Base-by-base conservation (phyloP, 768 basidiomycete genomes). In the Rhizopogon vinicolor region DNA sequence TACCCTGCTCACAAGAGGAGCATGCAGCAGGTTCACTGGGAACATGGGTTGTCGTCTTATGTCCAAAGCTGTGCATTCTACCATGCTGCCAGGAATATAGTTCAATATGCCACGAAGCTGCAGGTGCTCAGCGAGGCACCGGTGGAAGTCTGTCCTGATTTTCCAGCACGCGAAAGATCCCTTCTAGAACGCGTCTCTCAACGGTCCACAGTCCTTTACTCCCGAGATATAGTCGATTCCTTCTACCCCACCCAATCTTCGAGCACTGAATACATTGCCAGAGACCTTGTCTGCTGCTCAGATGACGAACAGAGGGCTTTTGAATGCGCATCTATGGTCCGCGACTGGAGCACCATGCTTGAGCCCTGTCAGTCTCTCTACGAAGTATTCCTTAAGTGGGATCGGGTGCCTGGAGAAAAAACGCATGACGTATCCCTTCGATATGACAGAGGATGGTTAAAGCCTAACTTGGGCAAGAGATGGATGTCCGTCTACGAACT, bases 21-120 rank as follows among this genome's bases (percentile, higher is more conserved):
- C 2, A 78, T 77, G 73, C 71, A 78, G 56, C 62, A 60, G 4
- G 68, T 75, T 1, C 19, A 59, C 14, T 70, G 77, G 76, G 18
- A 33, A 19, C 0, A 1, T 33, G 45, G 45, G 12, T 45, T 67
- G 12, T 49, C 65, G 4, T 64, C 12, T 49, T 64, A 43, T 63
- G 43, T 70, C 7, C 75, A 75, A 53, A 64, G 68, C 53, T 55
- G 62, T 54, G 61, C 42, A 18, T 65, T 73, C 50, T 58, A 60
- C 28, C 28, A 54, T 22, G 52, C 60, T 10, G 61, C 59, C 8
- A 46, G 60, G n/a, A 56, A 48, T 4, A 48, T 48, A 33, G 18
- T 48, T n/a, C 31, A 19, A 48, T 48, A 48, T 33, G 45, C 45
- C 8, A 49, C 59, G 25, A 44, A 44, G 33, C 44, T 58, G n/a